Base-by-base conservation (phyloP, 306 rosid species). In the Dryas alaskensis region DNA sequence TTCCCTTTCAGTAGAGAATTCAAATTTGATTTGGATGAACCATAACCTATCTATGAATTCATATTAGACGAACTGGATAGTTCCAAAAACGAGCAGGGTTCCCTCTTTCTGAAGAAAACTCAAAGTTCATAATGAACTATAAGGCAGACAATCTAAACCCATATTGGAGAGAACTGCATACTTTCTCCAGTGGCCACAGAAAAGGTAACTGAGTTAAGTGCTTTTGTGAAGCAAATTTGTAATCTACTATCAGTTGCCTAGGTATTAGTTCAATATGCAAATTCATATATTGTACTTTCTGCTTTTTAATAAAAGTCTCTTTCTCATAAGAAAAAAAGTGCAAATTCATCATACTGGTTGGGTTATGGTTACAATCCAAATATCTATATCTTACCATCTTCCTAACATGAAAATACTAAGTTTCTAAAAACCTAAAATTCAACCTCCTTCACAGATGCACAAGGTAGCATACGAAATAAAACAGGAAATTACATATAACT, bases 211-310 rank as follows among this genome's bases (percentile, higher is more conserved):
- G 13, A 52, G 53, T 65, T 46, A 19, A 65, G n/a, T 10, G 11
- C 40, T 65, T 19, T 65, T 45, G 10, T 4, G 43, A 65, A 65
- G 54, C 54, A 46, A 37, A 65, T 6, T 46, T 45, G 9, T 19
- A 22, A 65, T 52, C 45, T 10, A 65, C 39, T 14, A 45, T 45
- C 53, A 19, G 69, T 65, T 65, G 53, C 69, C 53, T 65, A 10
- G 5, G 4, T 6, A 60, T 22, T 31, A 31, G 37, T 31, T 31
- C 37, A 31, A 31, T 31, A 2, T 31, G 37, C 37, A 31, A 31
- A 31, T 31, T 31, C 37, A 31, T 31, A 31, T 31, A 31, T 31
- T 31, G 37, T 31, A 2, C 37, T 31, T 31, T 31, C 37, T 31
- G 37, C 37, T 31, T 31, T 31, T 31, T 31, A 31, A 31, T 31